Evolutionary conservation across 2,329 filamentous ascomycete genomes (phyloP).

Genomic region (Herpotrichia juniperi): DNA sequence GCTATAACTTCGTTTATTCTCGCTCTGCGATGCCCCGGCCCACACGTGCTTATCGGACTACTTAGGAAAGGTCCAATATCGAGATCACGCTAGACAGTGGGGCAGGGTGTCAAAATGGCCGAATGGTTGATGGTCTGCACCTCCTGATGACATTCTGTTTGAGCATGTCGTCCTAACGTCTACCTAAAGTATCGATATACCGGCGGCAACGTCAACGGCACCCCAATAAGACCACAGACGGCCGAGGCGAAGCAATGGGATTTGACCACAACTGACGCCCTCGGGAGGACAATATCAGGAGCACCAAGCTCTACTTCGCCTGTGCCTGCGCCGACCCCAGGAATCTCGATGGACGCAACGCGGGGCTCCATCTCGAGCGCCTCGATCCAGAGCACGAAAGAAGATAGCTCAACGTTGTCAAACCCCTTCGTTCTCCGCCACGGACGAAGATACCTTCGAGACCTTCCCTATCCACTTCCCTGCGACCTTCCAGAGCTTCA

Average conservation of each 20-base stretch:
- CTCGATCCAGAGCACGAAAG: constrained; percentile 41
- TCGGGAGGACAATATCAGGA: constrained; percentile 42
- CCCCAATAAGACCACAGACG: constrained; percentile 36
- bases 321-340: constrained; percentile 19
- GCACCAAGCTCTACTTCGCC: constrained; percentile 26
- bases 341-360: constrained; percentile 41
- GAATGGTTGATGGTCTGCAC: constrained; percentile 44
- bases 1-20: constrained; percentile 11
- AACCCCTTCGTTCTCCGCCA: constrained; percentile 71
- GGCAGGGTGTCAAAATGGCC: constrained; percentile 39
- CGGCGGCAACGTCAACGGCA: constrained; percentile 30
- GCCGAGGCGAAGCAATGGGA: constrained; percentile 46
- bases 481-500: constrained; percentile 87
- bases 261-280: constrained; percentile 40
- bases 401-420: constrained; percentile 21
- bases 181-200: constrained; percentile 43
- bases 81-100: constrained; percentile 45
- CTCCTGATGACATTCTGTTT: constrained; percentile 16
- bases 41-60: constrained; percentile 42
- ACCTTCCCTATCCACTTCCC: constrained; percentile 83
- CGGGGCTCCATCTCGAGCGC: constrained; percentile 47
- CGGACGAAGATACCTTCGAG: constrained; percentile 82
- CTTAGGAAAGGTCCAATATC: constrained; percentile 40
- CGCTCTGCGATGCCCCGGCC: constrained; percentile 22
- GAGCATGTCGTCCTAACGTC: constrained; percentile 16